Conservation (phyloP, 331 rosid genomes). For the Malus hybrid region DNA sequence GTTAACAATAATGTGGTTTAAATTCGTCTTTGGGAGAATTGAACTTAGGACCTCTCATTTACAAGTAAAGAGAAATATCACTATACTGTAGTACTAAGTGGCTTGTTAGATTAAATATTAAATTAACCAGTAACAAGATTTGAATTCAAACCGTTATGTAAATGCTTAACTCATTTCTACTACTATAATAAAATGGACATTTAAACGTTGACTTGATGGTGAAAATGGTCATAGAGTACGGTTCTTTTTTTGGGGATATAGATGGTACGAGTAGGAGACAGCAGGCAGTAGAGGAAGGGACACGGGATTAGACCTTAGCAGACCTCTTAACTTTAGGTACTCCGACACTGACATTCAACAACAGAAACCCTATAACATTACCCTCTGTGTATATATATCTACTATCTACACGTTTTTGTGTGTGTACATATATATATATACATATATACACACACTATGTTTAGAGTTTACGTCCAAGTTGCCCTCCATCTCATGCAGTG, state of each 20-base stretch:
- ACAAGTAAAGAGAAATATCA: no score
- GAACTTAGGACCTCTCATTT: no score
- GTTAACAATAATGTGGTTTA: no score
- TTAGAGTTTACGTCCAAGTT: neutral
- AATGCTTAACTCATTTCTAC: accelerated
- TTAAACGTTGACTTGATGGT: neutral
- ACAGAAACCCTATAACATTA: neutral
- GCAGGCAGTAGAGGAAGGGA: neutral
- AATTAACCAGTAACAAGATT: no score
- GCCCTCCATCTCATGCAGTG: neutral
- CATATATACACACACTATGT: no score
- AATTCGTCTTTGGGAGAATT: no score
- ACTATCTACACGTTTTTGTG: neutral
- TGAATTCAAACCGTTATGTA: accelerated
- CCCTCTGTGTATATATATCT: neutral
- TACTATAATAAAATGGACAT: neutral
- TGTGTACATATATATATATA: neutral
- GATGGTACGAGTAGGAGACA: neutral
- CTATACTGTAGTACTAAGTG: no score
- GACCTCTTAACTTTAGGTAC: neutral
- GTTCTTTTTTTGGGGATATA: neutral
- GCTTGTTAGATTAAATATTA: no score
- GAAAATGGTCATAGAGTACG: neutral
- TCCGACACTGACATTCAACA: neutral
- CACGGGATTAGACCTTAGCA: neutral